These are phyloP conservation scores for Pseudofabraea citricarpa DNA, from an alignment of 2,329 filamentous ascomycete species.

Conservation along the genomic window DNA sequence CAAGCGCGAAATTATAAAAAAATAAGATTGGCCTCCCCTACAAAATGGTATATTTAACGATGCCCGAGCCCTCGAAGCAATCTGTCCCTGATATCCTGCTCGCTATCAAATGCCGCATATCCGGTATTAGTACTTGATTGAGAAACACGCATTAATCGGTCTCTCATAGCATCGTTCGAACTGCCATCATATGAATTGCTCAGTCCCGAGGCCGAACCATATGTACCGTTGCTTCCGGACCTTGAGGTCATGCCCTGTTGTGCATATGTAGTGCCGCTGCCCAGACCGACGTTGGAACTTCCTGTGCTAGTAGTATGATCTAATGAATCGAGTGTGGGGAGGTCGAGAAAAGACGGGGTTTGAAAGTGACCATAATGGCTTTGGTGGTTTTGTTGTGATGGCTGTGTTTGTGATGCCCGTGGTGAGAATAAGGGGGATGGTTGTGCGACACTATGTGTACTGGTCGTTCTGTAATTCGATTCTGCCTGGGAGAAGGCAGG, in stretches of 20 bases:
- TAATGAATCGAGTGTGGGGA: conserved; percentile 25
- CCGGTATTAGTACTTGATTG: background rate
- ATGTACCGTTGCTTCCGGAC: background rate
- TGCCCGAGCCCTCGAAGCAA: conserved; percentile 19
- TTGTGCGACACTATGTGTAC: conserved; percentile 16
- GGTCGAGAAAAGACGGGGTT: conserved; percentile 24
- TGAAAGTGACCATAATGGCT: conserved; percentile 23
- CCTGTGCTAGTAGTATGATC: conserved; percentile 15
- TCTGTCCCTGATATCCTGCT: conserved; percentile 21
- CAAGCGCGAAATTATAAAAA: too few species aligned
- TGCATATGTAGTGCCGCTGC: conserved; percentile 10
- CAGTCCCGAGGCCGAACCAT: conserved; percentile 9
- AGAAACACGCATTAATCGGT: background rate
- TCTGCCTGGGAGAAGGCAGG: conserved; percentile 23
- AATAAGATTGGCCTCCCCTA: too few species aligned
- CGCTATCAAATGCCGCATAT: conserved; percentile 5
- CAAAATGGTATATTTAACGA: too few species aligned
- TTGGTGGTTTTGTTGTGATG: conserved; percentile 25
- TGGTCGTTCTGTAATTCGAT: conserved; percentile 16
- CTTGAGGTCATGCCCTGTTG: conserved; percentile 15
- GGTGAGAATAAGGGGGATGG: conserved; percentile 18
- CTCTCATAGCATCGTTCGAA: too few species aligned
- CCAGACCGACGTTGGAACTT: conserved; percentile 8
- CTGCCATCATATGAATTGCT: conserved; percentile 13
- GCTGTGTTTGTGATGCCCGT: conserved; percentile 12